Evolutionary conservation across 2,329 filamentous ascomycete species (phyloP).

Genomic region (Hypoxylon sp.): DNA sequence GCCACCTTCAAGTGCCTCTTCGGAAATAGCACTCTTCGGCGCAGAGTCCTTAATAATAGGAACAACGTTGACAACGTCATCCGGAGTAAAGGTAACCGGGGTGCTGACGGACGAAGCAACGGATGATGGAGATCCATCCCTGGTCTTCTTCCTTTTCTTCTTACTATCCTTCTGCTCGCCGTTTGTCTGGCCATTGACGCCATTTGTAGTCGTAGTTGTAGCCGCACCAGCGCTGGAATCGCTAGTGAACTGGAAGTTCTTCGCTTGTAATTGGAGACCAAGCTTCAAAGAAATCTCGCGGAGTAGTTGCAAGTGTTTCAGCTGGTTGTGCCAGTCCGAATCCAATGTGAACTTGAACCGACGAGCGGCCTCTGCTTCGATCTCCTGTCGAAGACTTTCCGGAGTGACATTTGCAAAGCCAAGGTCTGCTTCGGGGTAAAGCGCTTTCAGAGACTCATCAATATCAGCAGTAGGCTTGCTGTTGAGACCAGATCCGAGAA

Average conservation of each 20-base stretch:
- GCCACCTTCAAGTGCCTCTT: slow-evolving; percentile 95
- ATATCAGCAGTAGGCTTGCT: slow-evolving; percentile 81
- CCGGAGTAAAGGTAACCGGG: slow-evolving; percentile 77
- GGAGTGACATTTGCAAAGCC: slow-evolving; percentile 85
- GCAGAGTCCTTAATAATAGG: slow-evolving; percentile 95
- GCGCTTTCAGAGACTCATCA: slow-evolving; percentile 77
- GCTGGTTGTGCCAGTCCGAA: slow-evolving; percentile 73
- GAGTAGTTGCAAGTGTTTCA: slow-evolving; percentile 85
- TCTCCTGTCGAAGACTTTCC: slow-evolving; percentile 74
- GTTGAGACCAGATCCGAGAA: slow-evolving; percentile 84
- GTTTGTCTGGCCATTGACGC: slow-evolving; percentile 58
- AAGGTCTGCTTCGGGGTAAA: slow-evolving; percentile 87
- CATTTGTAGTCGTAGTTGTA: slow-evolving; percentile 49
- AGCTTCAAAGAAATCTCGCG: slow-evolving; percentile 91
- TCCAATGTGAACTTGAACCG: slow-evolving; percentile 84
- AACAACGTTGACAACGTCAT: slow-evolving; percentile 93
- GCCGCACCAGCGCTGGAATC: slow-evolving; percentile 52
- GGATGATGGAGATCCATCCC: slow-evolving; percentile 66
- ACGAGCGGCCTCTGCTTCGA: slow-evolving; percentile 77
- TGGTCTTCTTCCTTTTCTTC: slow-evolving; percentile 73
- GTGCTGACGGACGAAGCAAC: slow-evolving; percentile 58
- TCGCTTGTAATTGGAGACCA: slow-evolving; percentile 87
- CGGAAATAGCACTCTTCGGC: slow-evolving; percentile 89
- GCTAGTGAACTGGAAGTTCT: slow-evolving; percentile 76
- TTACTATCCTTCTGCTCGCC: slow-evolving; percentile 62